phyloP scores from a whole-genome alignment of 2,329 filamentous ascomycete species.

The Colletotrichum endophyticum region DNA sequence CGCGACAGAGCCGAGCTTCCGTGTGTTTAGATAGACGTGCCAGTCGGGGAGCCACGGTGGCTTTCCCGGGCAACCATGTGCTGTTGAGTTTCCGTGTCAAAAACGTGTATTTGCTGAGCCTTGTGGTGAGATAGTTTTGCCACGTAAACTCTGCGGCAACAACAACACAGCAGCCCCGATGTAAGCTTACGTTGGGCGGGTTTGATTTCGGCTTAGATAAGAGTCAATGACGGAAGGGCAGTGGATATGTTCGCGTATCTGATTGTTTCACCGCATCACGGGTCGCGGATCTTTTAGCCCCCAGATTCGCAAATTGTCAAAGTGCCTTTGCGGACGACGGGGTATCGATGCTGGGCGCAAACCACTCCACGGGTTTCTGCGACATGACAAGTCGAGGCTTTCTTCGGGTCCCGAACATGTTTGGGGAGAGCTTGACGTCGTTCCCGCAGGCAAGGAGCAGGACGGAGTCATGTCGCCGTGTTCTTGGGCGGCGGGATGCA shows the following conservation, averaged over 20 bases:
- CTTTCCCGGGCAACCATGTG: neutral
- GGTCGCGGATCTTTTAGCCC: neutral
- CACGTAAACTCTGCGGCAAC: neutral
- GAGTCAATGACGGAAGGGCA: neutral
- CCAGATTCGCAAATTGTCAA: neutral
- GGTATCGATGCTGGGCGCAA: neutral
- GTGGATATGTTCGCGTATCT: slow-evolving; percentile 6
- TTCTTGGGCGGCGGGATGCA: neutral
- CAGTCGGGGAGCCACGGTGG: neutral
- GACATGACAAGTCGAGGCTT: slow-evolving; percentile 1
- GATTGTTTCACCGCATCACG: neutral
- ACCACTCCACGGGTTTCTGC: neutral
- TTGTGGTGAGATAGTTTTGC: neutral
- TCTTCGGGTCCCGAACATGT: neutral
- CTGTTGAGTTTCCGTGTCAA: neutral
- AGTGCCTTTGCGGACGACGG: neutral
- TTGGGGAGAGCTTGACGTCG: neutral
- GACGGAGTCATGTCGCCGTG: neutral
- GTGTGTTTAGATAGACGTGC: neutral
- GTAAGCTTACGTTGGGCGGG: neutral
- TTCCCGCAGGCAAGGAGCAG: neutral
- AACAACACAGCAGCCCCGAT: neutral
- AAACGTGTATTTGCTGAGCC: neutral
- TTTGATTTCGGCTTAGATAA: neutral
- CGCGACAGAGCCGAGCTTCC: neutral